These are phyloP conservation scores for Vachellia pachyceras DNA, from an alignment of 306 rosid genomes.

Conservation along the genomic window DNA sequence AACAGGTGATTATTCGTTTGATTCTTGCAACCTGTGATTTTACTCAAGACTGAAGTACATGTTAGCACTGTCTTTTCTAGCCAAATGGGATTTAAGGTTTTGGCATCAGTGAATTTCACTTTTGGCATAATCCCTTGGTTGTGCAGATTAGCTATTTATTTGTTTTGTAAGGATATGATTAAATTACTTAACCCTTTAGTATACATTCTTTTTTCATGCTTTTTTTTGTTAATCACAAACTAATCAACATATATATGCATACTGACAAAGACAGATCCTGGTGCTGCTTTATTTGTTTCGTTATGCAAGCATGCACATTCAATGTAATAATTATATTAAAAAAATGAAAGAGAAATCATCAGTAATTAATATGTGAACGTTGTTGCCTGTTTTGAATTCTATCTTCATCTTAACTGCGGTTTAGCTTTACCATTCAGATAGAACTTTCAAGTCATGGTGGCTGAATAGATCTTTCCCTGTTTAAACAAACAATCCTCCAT, in stretches of 20 bases:
- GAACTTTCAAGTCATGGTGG: conserved; percentile 12
- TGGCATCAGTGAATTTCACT: not conserved
- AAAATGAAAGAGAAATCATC: not conserved
- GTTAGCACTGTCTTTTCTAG: not conserved
- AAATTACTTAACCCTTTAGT: not conserved
- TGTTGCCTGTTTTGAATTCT: not conserved
- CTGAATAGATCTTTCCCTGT: too few species aligned
- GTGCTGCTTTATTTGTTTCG: not conserved
- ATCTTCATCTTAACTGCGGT: conserved; percentile 19
- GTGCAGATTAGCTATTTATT: not conserved
- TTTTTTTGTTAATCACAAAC: not conserved
- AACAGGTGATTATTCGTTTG: not conserved
- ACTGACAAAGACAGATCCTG: not conserved
- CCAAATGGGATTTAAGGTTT: not conserved
- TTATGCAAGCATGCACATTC: not conserved
- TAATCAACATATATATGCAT: not conserved
- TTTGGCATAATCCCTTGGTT: not conserved
- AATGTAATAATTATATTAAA: not conserved
- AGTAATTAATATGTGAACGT: not conserved
- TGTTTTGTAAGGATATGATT: conserved; percentile 1
- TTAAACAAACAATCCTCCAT: too few species aligned
- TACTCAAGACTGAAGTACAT: not conserved
- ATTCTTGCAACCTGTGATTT: not conserved
- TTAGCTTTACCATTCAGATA: conserved; percentile 53
- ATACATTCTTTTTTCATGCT: not conserved